Evolutionary conservation across 495 filamentous ascomycete species (phyloP).

Genomic region (Penicillium psychrofluorescens): DNA sequence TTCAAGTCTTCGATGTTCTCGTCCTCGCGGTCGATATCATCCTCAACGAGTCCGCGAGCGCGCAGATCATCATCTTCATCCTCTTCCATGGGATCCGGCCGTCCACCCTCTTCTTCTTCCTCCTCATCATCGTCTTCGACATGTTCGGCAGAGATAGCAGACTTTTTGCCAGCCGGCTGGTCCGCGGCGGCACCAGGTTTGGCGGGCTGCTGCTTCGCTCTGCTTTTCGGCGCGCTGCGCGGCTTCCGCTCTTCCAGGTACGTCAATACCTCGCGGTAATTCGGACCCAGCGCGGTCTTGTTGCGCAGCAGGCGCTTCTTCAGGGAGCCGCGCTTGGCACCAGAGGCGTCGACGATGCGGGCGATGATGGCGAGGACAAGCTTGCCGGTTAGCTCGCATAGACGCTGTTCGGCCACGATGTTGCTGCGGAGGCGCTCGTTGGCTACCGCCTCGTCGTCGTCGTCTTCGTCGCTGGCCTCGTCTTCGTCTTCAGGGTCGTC

Average conservation of each 20-base stretch:
- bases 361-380: constrained; percentile 72
- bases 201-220: constrained; percentile 41
- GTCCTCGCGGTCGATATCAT: constrained; percentile 46
- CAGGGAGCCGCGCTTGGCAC: constrained; percentile 51
- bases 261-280: constrained; percentile 69
- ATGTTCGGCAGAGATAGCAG: constrained; percentile 32
- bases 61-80: constrained; percentile 55
- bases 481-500: constrained; percentile 41
- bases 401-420: constrained; percentile 67
- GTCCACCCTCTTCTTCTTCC: constrained; percentile 24
- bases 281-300: constrained; percentile 56
- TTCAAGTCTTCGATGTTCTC: constrained; percentile 38
- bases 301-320: constrained; percentile 60
- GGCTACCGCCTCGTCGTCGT: constrained; percentile 44
- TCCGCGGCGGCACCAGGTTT: constrained; percentile 22
- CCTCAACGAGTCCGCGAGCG: constrained; percentile 51
- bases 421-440: constrained; percentile 51
- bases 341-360: constrained; percentile 59
- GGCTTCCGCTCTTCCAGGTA: constrained; percentile 60
- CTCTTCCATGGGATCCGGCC: constrained; percentile 41
- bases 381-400: constrained; percentile 79
- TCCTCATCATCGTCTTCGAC: constrained; percentile 47
- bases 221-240: constrained; percentile 28
- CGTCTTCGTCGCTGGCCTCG: constrained; percentile 51
- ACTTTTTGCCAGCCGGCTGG: constrained; percentile 22